Percentiles rank a stretch among this genome's conserved stretches.
Conservation (phyloP, 2,329 filamentous ascomycete species). For the Paracoccidioides lutzii region DNA sequence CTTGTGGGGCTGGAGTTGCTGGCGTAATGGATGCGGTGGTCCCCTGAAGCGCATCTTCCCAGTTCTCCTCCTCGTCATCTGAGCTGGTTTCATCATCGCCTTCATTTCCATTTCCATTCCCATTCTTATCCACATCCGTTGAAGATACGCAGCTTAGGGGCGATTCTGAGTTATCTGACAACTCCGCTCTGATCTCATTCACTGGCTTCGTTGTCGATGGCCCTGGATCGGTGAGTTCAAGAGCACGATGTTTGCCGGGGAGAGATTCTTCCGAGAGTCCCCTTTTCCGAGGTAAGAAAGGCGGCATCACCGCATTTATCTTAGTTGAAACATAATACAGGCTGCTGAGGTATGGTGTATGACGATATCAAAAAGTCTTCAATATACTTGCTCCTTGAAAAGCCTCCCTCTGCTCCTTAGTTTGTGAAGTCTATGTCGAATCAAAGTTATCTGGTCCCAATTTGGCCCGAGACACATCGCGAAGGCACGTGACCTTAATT, state of each 20-base stretch:
- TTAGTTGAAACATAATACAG: background rate
- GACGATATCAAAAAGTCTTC: background rate
- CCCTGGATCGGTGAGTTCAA: background rate
- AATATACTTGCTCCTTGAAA: background rate
- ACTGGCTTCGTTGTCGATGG: background rate
- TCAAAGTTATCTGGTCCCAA: no score
- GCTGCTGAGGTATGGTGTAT: background rate
- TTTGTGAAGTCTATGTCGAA: no score
- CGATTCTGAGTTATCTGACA: background rate
- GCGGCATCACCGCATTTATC: background rate
- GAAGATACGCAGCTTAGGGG: background rate
- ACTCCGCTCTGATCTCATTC: background rate
- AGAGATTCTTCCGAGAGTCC: background rate
- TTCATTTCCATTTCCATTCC: conserved; percentile 23
- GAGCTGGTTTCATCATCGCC: conserved; percentile 24
- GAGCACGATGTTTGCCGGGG: background rate
- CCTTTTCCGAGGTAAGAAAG: conserved; percentile 4
- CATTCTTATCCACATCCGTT: background rate
- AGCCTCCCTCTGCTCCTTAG: no score
- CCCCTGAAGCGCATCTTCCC: conserved; percentile 42
- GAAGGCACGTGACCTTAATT: conserved; percentile 1
- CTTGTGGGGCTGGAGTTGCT: conserved; percentile 44
- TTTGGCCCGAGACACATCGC: background rate
- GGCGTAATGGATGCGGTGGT: conserved; percentile 20
- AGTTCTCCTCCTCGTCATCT: conserved; percentile 47